A percentile compares a stretch with the other conserved stretches of the same genome.
Conservation (phyloP, 169 alveolate genomes). For the Eimeria falciformis region DNA sequence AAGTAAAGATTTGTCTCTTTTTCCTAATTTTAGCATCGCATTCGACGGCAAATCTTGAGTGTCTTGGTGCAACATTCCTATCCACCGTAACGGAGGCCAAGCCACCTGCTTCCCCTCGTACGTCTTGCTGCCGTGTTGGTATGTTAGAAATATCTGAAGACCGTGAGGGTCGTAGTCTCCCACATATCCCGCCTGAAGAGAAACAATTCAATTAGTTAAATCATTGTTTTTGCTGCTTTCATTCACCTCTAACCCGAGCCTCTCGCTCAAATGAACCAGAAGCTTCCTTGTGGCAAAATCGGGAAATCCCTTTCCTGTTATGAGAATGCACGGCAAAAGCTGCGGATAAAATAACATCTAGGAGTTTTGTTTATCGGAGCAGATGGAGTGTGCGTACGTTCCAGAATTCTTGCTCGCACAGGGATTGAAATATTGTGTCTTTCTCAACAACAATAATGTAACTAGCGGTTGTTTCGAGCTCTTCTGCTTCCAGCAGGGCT, state of each 20-base stretch:
- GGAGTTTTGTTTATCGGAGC: not conserved
- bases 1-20: constrained; percentile 49
- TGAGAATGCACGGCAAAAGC: constrained; percentile 70
- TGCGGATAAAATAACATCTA: not conserved
- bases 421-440: constrained; percentile 67
- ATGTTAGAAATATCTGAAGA: constrained; percentile 44
- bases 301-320: constrained; percentile 74
- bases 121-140: constrained; percentile 21
- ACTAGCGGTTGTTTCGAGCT: constrained; percentile 15
- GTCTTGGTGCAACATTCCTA: constrained; percentile 63
- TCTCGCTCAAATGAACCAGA: not conserved
- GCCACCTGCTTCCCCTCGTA: constrained; percentile 28
- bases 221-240: not conserved
- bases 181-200: constrained; percentile 59
- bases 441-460: constrained; percentile 75
- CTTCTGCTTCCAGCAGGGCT: constrained; percentile 29
- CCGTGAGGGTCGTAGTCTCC: constrained; percentile 80
- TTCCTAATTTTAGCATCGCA: not conserved
- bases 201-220: not conserved
- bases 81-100: constrained; percentile 40
- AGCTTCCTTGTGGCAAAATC: constrained; percentile 68
- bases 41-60: not conserved
- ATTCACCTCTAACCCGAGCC: constrained; percentile 40
- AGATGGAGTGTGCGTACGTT: constrained; percentile 12
- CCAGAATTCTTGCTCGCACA: constrained; percentile 59